Percentiles rank a stretch among this genome's conserved stretches.
Evolutionary conservation across 257 asterid species (phyloP).

Genomic region (Apocynum venetum): DNA sequence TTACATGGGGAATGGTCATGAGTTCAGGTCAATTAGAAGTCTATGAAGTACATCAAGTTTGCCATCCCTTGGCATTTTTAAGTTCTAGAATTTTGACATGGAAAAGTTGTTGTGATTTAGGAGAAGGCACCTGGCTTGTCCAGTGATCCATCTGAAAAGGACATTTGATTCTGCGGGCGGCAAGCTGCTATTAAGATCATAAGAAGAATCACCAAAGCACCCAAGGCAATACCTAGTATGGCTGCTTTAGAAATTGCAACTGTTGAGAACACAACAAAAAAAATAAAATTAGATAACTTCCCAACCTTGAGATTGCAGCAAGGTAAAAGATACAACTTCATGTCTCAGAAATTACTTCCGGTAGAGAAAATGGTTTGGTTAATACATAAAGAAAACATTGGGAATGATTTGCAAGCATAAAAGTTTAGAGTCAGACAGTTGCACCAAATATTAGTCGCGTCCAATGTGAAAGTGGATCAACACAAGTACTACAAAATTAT

Average conservation of each 20-base stretch:
- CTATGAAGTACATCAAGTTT: not conserved
- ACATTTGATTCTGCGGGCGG: conserved; percentile 59
- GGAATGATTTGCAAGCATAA: too few relatives aligned
- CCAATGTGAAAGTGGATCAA: not conserved
- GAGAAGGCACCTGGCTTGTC: conserved; percentile 70
- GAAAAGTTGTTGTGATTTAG: not conserved
- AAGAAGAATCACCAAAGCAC: conserved; percentile 74
- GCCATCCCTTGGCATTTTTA: not conserved
- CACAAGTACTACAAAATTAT: not conserved
- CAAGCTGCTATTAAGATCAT: conserved; percentile 81
- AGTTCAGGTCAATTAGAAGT: not conserved
- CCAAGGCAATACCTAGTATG: conserved; percentile 90
- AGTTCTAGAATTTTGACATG: not conserved
- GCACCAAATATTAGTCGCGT: too few relatives aligned
- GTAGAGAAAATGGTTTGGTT: not conserved
- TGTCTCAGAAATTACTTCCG: not conserved
- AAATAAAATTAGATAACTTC: not conserved
- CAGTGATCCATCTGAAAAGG: conserved; percentile 53
- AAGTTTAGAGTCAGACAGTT: too few relatives aligned
- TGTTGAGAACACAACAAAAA: conserved; percentile 23
- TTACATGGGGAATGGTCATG: not conserved
- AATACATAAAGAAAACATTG: not conserved
- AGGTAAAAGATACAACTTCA: not conserved
- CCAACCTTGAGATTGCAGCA: not conserved
- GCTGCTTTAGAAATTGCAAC: conserved; percentile 84